These are phyloP conservation scores for Danielia reshetovae DNA, from an alignment of 805 yeast genomes.

Conservation along the genomic window DNA sequence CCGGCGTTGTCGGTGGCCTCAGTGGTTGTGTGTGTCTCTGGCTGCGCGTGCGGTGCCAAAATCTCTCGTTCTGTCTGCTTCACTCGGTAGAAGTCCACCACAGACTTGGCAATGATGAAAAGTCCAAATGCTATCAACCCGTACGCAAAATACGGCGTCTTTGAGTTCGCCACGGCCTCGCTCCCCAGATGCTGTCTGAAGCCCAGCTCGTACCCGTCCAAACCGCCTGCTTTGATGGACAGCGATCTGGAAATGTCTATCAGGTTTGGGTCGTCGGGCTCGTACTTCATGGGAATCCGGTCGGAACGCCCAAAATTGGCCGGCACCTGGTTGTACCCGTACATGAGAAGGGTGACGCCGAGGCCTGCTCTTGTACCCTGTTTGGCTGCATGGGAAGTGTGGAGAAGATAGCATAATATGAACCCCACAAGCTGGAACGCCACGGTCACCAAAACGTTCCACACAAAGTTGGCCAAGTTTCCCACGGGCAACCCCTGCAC, in stretches of 20 bases:
- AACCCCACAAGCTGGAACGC: constrained; percentile 94
- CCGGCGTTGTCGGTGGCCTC: not conserved
- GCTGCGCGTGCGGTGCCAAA: constrained; percentile 36
- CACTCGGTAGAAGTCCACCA: constrained; percentile 72
- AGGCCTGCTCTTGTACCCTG: constrained; percentile 92
- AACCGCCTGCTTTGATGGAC: constrained; percentile 22
- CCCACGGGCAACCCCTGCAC: constrained; percentile 97
- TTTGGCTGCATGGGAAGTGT: constrained; percentile 95
- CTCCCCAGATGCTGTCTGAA: constrained; percentile 29
- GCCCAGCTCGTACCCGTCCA: constrained; percentile 30
- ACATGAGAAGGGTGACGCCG: constrained; percentile 76
- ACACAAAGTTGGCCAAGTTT: constrained; percentile 75
- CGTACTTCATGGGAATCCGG: constrained; percentile 28
- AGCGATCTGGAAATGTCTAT: constrained; percentile 27
- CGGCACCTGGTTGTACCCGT: constrained; percentile 45
- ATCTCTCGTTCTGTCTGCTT: constrained; percentile 69
- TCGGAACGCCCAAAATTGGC: constrained; percentile 37
- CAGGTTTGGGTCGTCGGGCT: constrained; percentile 32
- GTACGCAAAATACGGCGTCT: constrained; percentile 55
- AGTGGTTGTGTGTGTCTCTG: constrained; percentile 11
- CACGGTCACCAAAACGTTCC: constrained; percentile 88
- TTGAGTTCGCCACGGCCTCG: constrained; percentile 1
- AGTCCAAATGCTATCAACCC: constrained; percentile 65
- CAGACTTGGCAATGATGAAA: constrained; percentile 59
- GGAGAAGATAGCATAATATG: constrained; percentile 81